Evolutionary conservation across 1,139 yeast species (phyloP).

Genomic region (Nadsonia commutata): DNA sequence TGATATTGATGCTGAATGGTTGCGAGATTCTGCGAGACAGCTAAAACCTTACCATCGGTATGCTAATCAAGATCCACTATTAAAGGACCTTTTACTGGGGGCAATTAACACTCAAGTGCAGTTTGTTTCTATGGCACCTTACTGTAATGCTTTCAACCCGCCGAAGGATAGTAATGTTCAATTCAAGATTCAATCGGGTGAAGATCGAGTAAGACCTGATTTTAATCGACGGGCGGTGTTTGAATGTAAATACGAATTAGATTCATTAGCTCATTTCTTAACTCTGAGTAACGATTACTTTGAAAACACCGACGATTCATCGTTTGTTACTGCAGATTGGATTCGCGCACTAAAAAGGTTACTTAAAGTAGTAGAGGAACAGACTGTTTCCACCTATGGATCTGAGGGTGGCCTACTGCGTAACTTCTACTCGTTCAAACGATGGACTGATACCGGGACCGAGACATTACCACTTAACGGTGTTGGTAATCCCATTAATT

Average conservation of each 20-base stretch:
- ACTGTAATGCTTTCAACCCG: conserved; percentile 86
- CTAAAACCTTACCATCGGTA: conserved; percentile 61
- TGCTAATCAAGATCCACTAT: conserved; percentile 31
- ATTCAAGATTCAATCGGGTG: conserved; percentile 35
- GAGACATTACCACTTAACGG: conserved; percentile 73
- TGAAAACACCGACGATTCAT: conserved; percentile 33
- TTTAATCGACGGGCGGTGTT: conserved; percentile 64
- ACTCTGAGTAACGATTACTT: conserved; percentile 61
- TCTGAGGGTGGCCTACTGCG: conserved; percentile 36
- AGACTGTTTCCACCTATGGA: conserved; percentile 49
- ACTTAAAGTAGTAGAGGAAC: conserved; percentile 41
- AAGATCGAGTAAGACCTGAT: conserved; percentile 51
- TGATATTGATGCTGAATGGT: conserved; percentile 77
- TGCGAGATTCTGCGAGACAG: conserved; percentile 77
- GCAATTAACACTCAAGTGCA: conserved; percentile 70
- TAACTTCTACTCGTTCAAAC: conserved; percentile 47
- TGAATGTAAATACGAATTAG: conserved; percentile 84
- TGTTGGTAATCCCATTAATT: conserved; percentile 69
- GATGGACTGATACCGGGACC: conserved; percentile 61
- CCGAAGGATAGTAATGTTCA: conserved; percentile 47
- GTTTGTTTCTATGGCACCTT: conserved; percentile 49
- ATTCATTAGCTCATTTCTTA: conserved; percentile 70
- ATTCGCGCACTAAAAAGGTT: conserved; percentile 40
- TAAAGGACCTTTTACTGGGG: conserved; percentile 47
- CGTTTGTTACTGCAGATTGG: conserved; percentile 41